Base-by-base conservation (phyloP, 1,139 yeast species). In the Hansenula anomala region DNA sequence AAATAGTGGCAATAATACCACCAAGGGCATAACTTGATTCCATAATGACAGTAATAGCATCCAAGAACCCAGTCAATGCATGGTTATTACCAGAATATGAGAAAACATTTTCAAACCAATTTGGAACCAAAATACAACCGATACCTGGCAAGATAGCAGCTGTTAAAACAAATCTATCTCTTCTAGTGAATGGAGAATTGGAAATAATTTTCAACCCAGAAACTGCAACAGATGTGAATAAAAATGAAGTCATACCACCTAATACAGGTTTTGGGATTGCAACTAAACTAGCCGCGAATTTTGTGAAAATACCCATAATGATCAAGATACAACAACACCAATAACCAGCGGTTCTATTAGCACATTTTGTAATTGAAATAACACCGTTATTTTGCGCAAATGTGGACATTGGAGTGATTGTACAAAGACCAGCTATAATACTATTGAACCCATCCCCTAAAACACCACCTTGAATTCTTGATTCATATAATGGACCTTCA, bases 331-430 rank as follows among this genome's bases (percentile, higher is more conserved):
- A 80, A 51, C 94, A 87, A 67, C 92, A 80, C 85, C 94, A 87
- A 66, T 83, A 84, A 34, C 96, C 97, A 26, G 82, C 96, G 33
- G 72, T 69, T 63, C 94, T 75, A 54, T 83, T 80, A 40, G 96
- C 96, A 66, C 95, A 87, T 58, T 86, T 87, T 37, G 96, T 88
- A 57, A 88, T 73, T 30, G 95, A 81, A 49, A 89, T 87, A 45
- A 88, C 95, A 67, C 96, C 96, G 59, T 89, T 89, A 64, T 88
- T 89, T 63, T 88, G 96, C 13, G 96, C 96, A 67, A 88, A 88
- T 0, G 92, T 82, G 14, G 92, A 80, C 77, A 88, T 72, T 42
- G 96, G 95, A 33, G 95, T 83, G 44, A 84, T 69, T 13, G 89
- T 81, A 70, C 76, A 70, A 40, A 88, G 69, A 16, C 89, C 89